These are phyloP conservation scores for Arthroderma sp. DNA, from an alignment of 2,329 filamentous ascomycete genomes.

Conservation along the genomic window DNA sequence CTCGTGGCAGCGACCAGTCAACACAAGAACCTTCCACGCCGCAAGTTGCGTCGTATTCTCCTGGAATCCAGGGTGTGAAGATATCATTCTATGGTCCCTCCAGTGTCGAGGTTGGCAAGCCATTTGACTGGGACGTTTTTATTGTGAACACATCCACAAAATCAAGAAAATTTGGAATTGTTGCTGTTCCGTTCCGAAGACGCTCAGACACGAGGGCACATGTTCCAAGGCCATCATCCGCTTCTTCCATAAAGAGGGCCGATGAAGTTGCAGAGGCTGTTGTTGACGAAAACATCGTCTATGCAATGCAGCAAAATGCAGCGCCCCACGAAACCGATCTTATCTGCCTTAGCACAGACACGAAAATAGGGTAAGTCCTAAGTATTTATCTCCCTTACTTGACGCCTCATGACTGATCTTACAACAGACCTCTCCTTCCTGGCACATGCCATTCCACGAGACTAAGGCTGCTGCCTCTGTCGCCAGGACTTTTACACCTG, in stretches of 20 bases:
- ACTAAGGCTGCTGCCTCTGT: slow-evolving; percentile 43
- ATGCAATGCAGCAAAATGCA: slow-evolving; percentile 42
- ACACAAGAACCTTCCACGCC: not conserved
- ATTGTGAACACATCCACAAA: slow-evolving; percentile 48
- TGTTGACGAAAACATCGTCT: slow-evolving; percentile 45
- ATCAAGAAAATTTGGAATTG: slow-evolving; percentile 42
- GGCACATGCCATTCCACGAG: slow-evolving; percentile 46
- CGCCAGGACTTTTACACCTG: slow-evolving; percentile 40
- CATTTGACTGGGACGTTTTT: slow-evolving; percentile 46
- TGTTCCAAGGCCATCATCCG: slow-evolving; percentile 32
- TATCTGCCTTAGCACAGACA: slow-evolving; percentile 46
- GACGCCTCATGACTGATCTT: not conserved
- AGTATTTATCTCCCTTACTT: not conserved
- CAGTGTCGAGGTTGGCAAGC: slow-evolving; percentile 38
- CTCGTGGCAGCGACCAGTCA: not conserved
- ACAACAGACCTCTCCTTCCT: slow-evolving; percentile 39
- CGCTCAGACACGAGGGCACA: slow-evolving; percentile 32
- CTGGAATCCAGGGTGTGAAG: slow-evolving; percentile 38
- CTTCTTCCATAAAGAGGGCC: slow-evolving; percentile 31
- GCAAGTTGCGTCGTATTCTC: slow-evolving; percentile 18
- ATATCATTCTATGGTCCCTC: slow-evolving; percentile 45
- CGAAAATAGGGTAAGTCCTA: slow-evolving; percentile 43
- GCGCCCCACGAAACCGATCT: slow-evolving; percentile 41
- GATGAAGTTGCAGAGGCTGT: slow-evolving; percentile 40
- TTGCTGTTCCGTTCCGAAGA: slow-evolving; percentile 41